phyloP scores from a whole-genome alignment of 2,329 filamentous ascomycete genomes.

The Phialocephala sp. region DNA sequence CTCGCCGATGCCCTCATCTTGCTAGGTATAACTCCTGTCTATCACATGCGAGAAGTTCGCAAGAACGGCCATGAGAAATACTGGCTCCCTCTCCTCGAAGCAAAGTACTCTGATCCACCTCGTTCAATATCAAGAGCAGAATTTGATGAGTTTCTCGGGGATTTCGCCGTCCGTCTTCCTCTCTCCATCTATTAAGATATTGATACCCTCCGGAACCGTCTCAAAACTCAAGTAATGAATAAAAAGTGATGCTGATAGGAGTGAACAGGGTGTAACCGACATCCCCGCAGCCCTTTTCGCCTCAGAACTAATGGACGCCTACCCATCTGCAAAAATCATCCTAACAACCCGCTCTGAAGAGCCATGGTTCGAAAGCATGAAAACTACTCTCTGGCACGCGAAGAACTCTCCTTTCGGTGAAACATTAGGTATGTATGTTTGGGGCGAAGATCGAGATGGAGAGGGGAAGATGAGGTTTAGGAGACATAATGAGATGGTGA shows the following conservation, averaged over 20 bases:
- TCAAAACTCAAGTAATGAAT: too few species aligned
- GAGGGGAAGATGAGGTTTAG: constrained; percentile 53
- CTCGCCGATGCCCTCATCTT: constrained; percentile 23
- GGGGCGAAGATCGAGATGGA: not conserved
- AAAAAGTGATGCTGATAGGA: not conserved
- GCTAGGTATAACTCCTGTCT: constrained; percentile 19
- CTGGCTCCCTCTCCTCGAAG: constrained; percentile 22
- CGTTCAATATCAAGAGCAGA: not conserved
- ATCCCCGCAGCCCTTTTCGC: constrained; percentile 43
- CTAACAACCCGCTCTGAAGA: constrained; percentile 21
- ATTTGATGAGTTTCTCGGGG: not conserved
- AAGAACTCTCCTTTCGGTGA: not conserved
- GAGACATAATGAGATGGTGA: constrained; percentile 59
- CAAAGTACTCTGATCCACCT: constrained; percentile 1
- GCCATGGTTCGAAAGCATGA: constrained; percentile 24
- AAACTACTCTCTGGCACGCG: constrained; percentile 18
- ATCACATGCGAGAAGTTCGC: constrained; percentile 25
- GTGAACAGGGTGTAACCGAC: constrained; percentile 39
- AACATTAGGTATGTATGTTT: not conserved
- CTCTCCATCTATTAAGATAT: not conserved
- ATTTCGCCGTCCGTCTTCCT: constrained; percentile 1
- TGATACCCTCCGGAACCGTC: too few species aligned
- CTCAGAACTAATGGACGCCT: constrained; percentile 30
- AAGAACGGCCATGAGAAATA: constrained; percentile 22
- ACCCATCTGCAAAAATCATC: constrained; percentile 25